Evolutionary conservation across 176 grass and related monocot species (phyloP).

Genomic region (Carex myosuroides): DNA sequence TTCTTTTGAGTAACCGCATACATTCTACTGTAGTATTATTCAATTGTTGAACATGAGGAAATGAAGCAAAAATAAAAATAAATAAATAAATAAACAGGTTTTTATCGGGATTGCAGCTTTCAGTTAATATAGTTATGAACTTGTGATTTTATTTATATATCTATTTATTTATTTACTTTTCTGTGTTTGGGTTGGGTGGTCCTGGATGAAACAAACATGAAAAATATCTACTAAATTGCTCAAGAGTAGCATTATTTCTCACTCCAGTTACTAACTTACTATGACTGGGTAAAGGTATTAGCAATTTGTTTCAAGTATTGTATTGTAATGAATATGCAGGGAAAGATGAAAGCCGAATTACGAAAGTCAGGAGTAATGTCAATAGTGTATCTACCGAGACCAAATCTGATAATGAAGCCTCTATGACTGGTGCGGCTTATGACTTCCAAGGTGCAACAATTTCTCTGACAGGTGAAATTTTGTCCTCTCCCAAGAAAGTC

Average conservation of each 20-base stretch:
- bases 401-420: conserved; percentile 25
- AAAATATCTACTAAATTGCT: conserved; percentile 2
- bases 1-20: neutral
- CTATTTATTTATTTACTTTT: neutral
- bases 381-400: conserved; percentile 35
- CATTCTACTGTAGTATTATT: neutral
- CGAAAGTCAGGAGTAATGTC: conserved; percentile 16
- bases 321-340: conserved; percentile 12
- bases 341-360: neutral
- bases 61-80: neutral
- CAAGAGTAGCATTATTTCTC: neutral
- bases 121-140: neutral
- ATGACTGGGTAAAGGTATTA: neutral
- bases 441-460: conserved; percentile 62
- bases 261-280: too few relatives aligned
- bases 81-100: neutral
- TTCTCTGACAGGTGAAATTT: conserved; percentile 40
- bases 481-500: conserved; percentile 50
- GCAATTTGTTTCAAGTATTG: neutral
- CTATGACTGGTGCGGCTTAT: conserved; percentile 54
- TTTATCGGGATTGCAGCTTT: neutral
- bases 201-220: neutral
- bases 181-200: neutral
- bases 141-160: neutral
- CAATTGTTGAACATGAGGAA: neutral